Base-by-base conservation (phyloP, 1,284 basidiomycete genomes). In the Puccinia triticina region DNA sequence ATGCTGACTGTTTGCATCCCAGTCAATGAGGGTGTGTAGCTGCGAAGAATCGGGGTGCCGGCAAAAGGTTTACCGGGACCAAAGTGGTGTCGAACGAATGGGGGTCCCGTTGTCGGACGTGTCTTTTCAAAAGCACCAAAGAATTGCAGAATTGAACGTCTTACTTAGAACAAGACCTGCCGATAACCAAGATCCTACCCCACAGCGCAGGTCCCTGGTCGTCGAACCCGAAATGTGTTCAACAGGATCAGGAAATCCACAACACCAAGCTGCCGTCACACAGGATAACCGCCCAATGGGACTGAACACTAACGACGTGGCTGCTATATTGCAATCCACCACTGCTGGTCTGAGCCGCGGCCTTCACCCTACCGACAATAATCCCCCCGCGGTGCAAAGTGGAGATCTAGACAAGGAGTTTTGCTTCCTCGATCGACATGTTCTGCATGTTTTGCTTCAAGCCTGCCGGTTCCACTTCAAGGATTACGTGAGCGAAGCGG, bases 401-500 rank as follows among this genome's bases (percentile, higher is more conserved):
- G 8, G 12, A 5, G 11, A 14, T 1, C 16, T 37, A 21, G 21
- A 37, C 1, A 32, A 2, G 7, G n/a, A 37, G 14, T 67, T 67
- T 16, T 32, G 40, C 3, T 67, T 67, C 34, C 37, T 67, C 2
- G 64, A 67, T 67, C 32, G 37, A 67, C 64, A 34, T 40, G 29
- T 16, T 34, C 64, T 37, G 40, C 34, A 43, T 40, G 34, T 40
- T 11, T 67, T 37, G 12, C 32, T 67, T 40, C 64, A 67, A n/a
- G 64, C 64, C 26, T 29, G 32, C 8, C 64, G n/a, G 11, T 67
- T 67, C 64, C 64, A 67, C 32, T 67, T 67, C 8, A 5, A 67
- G 64, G 16, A 67, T 67, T 67, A 43, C 32, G 11, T 67, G 64
- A 67, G 64, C 18, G 34, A 67, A 37, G 34, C 37, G 23, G 64